Base-by-base conservation (phyloP, 768 basidiomycete species). In the Exidia glandulosa region DNA sequence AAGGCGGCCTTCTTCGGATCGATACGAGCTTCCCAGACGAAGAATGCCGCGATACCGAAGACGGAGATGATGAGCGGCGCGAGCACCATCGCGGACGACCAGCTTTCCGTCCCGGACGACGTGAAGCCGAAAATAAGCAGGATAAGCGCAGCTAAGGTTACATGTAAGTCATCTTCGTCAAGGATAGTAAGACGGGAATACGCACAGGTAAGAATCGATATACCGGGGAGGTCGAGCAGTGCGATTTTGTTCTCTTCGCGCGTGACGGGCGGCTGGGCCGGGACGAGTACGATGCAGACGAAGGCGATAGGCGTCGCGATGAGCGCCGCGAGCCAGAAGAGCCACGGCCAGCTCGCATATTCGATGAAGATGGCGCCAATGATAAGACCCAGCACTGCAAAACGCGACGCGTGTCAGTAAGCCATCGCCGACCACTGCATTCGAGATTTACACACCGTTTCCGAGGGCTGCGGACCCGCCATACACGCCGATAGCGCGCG, bases 41-140 rank as follows among this genome's bases (percentile, higher is more conserved):
- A 79, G 71, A 85, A 85, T 0, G 58, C 67, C 30, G 69, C 63
- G 36, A 70, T 64, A 13, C 79, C 61, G 9, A 75, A 33, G 60
- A 80, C 65, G 4, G 81, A 77, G 33, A 82, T 63, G 10, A 80
- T 66, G 45, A 85, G 69, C 0, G 79, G 76, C 3, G 69, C 72
- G 56, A 83, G 66, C 58, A 82, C 79, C 19, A 67, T 62, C 3
- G 78, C 73, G 1, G 73, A 67, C 3, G 65, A 67, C 83, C 83
- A 84, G 27, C 82, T 81, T 55, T 67, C 68, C 19, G 73, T 72
- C 9, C 83, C 75, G 27, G 79, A 81, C 33, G 74, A 73, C n/a
- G 71, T 75, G 58, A 75, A 66, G 14, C 71, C 72, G 54, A 66
- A 72, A 25, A 72, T 71, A 66, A 74, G 69, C 31, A 74, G 66